Conservation (phyloP, 805 yeast species). For the Candida manassasensis region DNA sequence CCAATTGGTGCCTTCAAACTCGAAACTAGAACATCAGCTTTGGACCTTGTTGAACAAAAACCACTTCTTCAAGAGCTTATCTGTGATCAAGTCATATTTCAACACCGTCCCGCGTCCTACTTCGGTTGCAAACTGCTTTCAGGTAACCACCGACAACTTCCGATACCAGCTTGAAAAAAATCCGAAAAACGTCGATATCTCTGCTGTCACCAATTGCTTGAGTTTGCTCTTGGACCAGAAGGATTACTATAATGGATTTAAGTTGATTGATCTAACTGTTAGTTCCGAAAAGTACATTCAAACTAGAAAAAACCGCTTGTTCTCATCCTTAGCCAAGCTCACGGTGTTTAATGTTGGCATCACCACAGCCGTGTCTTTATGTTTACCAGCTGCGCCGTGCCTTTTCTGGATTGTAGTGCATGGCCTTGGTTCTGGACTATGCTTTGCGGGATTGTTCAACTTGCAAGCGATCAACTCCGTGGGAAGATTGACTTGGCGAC, state of each 20-base stretch:
- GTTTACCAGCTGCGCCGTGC: constrained; percentile 12
- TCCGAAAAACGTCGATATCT: constrained; percentile 4
- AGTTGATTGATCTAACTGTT: constrained; percentile 23
- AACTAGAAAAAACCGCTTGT: constrained; percentile 4
- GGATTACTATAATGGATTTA: constrained; percentile 26
- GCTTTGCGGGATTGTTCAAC: constrained; percentile 6
- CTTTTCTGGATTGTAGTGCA: constrained; percentile 10
- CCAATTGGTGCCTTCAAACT: constrained; percentile 10
- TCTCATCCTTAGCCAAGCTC: background rate
- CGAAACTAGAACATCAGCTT: constrained; percentile 13
- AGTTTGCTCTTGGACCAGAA: constrained; percentile 17
- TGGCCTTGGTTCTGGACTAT: constrained; percentile 1
- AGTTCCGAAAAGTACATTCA: constrained; percentile 10
- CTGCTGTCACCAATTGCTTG: constrained; percentile 12
- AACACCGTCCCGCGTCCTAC: constrained; percentile 16
- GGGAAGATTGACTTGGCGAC: constrained; percentile 36
- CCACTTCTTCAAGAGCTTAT: constrained; percentile 1
- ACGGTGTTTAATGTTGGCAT: constrained; percentile 2
- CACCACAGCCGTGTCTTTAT: constrained; percentile 20
- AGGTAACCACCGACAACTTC: constrained; percentile 9
- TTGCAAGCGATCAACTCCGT: constrained; percentile 8
- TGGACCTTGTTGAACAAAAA: constrained; percentile 8
- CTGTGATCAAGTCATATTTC: constrained; percentile 14
- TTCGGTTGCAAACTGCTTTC: constrained; percentile 7
- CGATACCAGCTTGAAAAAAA: constrained; percentile 1